Percentiles rank a stretch among this genome's conserved stretches.
phyloP scores from a whole-genome alignment of 352 stramenopile genomes.

The Saprolegnia diclina region DNA sequence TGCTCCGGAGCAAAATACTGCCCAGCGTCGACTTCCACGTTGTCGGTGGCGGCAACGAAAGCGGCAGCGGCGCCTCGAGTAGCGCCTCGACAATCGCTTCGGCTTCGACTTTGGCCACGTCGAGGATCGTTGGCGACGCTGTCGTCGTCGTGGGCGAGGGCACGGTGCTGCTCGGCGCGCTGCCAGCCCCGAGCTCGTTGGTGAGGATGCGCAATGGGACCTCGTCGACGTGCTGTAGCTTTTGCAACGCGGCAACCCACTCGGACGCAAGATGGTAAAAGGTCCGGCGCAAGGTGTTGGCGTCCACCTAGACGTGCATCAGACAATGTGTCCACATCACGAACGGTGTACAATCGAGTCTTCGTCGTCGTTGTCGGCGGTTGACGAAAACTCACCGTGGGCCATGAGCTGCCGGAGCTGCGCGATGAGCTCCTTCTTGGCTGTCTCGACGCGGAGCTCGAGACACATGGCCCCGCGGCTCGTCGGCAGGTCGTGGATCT shows the following conservation, averaged over 20 bases:
- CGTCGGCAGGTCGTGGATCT: slow-evolving; percentile 1
- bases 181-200: not conserved
- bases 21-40: slow-evolving; percentile 10
- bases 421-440: not conserved
- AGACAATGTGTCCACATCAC: not conserved
- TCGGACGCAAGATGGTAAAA: slow-evolving; percentile 18
- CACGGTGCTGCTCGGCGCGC: not conserved
- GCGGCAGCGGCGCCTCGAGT: not conserved
- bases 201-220: not conserved
- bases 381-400: not conserved
- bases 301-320: slow-evolving; percentile 15
- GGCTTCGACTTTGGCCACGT: not conserved
- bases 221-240: not conserved
- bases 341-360: not conserved
- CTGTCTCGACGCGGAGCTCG: slow-evolving; percentile 6
- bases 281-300: slow-evolving; percentile 10
- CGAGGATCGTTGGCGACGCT: not conserved
- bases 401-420: not conserved
- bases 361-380: not conserved
- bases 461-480: slow-evolving; percentile 18
- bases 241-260: slow-evolving; percentile 6
- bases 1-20: not conserved
- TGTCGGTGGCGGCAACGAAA: not conserved
- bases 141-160: not conserved
- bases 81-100: not conserved